Conservation (phyloP, 495 filamentous ascomycete species). For the Haplographium delicatum region DNA sequence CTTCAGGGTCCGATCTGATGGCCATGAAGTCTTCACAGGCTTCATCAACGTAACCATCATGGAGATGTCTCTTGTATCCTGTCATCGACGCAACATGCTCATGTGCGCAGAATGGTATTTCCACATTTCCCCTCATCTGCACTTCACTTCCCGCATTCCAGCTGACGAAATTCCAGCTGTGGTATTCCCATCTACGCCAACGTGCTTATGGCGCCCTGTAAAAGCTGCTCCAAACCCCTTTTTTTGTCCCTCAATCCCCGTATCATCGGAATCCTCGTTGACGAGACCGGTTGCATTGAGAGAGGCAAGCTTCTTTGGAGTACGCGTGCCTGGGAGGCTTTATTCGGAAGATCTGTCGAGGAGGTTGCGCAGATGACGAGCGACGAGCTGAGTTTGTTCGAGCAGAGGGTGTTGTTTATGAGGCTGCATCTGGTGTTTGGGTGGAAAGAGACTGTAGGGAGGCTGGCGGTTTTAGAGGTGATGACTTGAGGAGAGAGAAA, state of each 20-base stretch:
- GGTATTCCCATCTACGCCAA: slow-evolving; percentile 52
- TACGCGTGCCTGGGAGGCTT: slow-evolving; percentile 44
- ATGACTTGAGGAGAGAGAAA: not conserved
- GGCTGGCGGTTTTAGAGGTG: slow-evolving; percentile 33
- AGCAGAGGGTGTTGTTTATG: slow-evolving; percentile 43
- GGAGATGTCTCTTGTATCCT: slow-evolving; percentile 44
- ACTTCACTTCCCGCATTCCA: too few relatives aligned
- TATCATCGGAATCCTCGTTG: slow-evolving; percentile 45
- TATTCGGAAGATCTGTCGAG: slow-evolving; percentile 39
- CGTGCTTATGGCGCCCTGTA: slow-evolving; percentile 39
- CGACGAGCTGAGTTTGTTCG: slow-evolving; percentile 38
- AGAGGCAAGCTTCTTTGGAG: slow-evolving; percentile 48
- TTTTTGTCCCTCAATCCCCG: slow-evolving; percentile 49
- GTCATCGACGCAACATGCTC: slow-evolving; percentile 41
- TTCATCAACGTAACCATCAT: slow-evolving; percentile 54
- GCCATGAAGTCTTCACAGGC: slow-evolving; percentile 44
- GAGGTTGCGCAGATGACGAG: slow-evolving; percentile 30
- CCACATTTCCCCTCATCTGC: not conserved
- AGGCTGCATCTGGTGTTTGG: slow-evolving; percentile 51
- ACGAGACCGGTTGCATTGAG: slow-evolving; percentile 49
- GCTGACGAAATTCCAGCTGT: too few relatives aligned
- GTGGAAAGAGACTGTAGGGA: slow-evolving; percentile 40
- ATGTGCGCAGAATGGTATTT: slow-evolving; percentile 54
- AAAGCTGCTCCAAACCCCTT: slow-evolving; percentile 42
- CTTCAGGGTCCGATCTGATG: slow-evolving; percentile 32